Percentiles rank a stretch among this genome's conserved stretches.
Evolutionary conservation across 1,284 basidiomycete species (phyloP).

Genomic region (Tylopilus sp.): DNA sequence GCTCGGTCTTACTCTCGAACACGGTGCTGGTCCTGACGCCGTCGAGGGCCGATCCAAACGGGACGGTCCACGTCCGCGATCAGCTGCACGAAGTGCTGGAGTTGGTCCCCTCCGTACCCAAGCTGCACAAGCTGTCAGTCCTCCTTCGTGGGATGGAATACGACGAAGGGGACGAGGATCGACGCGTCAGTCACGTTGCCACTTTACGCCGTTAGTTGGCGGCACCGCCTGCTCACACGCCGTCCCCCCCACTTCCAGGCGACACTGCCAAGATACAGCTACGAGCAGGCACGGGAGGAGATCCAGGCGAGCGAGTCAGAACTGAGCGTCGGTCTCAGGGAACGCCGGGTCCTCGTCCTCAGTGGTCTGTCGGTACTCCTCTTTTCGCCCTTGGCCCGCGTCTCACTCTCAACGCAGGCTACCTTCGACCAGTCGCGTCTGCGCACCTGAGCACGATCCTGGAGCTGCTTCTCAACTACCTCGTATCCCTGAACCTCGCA

Average conservation of each 20-base stretch:
- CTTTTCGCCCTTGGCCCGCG: too few relatives aligned
- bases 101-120: slow-evolving; percentile 67
- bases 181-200: slow-evolving; percentile 28
- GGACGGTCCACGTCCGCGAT: slow-evolving; percentile 59
- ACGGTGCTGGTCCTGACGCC: slow-evolving; percentile 72
- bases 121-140: slow-evolving; percentile 61
- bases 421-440: slow-evolving; percentile 66
- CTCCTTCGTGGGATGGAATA: slow-evolving; percentile 67
- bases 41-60: slow-evolving; percentile 37
- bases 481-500: slow-evolving; percentile 56
- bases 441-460: slow-evolving; percentile 67
- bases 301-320: slow-evolving; percentile 81
- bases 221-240: too few relatives aligned
- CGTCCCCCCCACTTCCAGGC: slow-evolving; percentile 8
- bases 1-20: slow-evolving; percentile 84
- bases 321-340: slow-evolving; percentile 57
- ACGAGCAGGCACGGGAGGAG: slow-evolving; percentile 55
- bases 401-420: slow-evolving; percentile 39
- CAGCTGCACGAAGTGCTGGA: slow-evolving; percentile 78
- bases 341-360: slow-evolving; percentile 68
- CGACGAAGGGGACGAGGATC: slow-evolving; percentile 54
- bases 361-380: slow-evolving; percentile 46
- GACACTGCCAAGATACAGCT: slow-evolving; percentile 42
- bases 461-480: slow-evolving; percentile 65
- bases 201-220: too few relatives aligned